These are phyloP conservation scores for Orobanche coerulescens DNA, from an alignment of 257 asterid genomes.

Conservation along the genomic window DNA sequence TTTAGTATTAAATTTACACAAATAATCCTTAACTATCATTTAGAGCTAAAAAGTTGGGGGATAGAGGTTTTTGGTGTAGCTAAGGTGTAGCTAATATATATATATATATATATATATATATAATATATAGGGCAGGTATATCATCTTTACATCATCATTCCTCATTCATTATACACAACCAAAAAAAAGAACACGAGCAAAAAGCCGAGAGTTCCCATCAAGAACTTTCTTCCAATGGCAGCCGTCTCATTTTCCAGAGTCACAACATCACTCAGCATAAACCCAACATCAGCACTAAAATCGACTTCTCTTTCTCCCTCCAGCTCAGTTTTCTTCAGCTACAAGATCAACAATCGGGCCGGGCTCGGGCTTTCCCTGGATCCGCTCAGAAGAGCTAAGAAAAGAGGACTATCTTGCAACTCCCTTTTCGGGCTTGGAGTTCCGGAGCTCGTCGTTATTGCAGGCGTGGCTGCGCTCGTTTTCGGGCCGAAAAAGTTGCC, in stretches of 20 bases:
- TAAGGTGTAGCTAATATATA: no score
- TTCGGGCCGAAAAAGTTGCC: conserved; percentile 88
- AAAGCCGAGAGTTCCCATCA: conserved; percentile 6
- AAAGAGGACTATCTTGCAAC: conserved; percentile 50
- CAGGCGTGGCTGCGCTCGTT: conserved; percentile 67
- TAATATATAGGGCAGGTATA: no score
- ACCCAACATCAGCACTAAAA: conserved; percentile 18
- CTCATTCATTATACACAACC: no score
- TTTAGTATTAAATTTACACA: no score
- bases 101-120: not conserved
- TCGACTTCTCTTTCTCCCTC: conserved; percentile 37
- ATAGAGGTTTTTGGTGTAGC: no score
- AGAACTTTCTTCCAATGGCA: conserved; percentile 26
- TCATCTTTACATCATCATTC: no score
- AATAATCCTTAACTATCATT: no score
- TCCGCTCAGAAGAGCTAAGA: conserved; percentile 26
- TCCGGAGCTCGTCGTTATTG: conserved; percentile 85
- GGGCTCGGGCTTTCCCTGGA: conserved; percentile 23
- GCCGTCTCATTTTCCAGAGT: conserved; percentile 23
- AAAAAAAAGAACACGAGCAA: not conserved
- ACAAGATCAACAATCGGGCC: conserved; percentile 15
- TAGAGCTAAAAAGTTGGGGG: no score
- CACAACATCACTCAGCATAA: conserved; percentile 16
- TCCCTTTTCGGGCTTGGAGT: conserved; percentile 86
- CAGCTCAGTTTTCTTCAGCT: conserved; percentile 50